phyloP scores from a whole-genome alignment of 1,284 basidiomycete species.

The Sanguinoderma infundibulare region DNA sequence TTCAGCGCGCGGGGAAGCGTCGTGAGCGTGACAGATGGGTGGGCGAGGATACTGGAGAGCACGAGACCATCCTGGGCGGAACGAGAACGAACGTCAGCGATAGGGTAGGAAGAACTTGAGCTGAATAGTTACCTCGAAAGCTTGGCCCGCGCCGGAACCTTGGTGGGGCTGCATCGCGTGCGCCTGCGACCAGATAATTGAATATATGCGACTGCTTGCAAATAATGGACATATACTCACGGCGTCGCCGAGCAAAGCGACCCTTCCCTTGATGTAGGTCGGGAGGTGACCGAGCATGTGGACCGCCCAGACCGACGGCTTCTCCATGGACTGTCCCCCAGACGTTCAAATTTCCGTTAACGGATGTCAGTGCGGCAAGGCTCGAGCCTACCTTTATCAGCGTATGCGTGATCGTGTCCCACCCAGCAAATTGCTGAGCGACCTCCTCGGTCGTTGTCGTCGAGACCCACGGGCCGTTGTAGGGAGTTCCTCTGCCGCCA shows the following conservation, averaged over 20 bases:
- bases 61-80: constrained; percentile 38
- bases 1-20: constrained; percentile 35
- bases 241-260: constrained; percentile 42
- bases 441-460: constrained; percentile 18
- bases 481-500: constrained; percentile 28
- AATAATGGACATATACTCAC: constrained; percentile 25
- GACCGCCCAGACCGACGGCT: constrained; percentile 39
- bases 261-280: constrained; percentile 31
- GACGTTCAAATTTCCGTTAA: constrained; percentile 6
- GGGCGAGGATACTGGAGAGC: constrained; percentile 38
- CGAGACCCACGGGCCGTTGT: constrained; percentile 35
- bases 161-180: constrained; percentile 47
- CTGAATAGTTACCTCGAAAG: constrained; percentile 36
- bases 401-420: constrained; percentile 21
- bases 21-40: constrained; percentile 30
- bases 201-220: not conserved
- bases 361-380: constrained; percentile 13
- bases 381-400: not conserved
- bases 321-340: constrained; percentile 31
- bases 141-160: constrained; percentile 45
- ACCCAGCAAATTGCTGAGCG: constrained; percentile 19
- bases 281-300: constrained; percentile 33
- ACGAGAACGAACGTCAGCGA: not conserved
- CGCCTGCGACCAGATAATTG: constrained; percentile 33
- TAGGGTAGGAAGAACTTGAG: not conserved